These are phyloP conservation scores for Ascochyta lentis DNA, from an alignment of 2,329 filamentous ascomycete genomes.

Conservation along the genomic window DNA sequence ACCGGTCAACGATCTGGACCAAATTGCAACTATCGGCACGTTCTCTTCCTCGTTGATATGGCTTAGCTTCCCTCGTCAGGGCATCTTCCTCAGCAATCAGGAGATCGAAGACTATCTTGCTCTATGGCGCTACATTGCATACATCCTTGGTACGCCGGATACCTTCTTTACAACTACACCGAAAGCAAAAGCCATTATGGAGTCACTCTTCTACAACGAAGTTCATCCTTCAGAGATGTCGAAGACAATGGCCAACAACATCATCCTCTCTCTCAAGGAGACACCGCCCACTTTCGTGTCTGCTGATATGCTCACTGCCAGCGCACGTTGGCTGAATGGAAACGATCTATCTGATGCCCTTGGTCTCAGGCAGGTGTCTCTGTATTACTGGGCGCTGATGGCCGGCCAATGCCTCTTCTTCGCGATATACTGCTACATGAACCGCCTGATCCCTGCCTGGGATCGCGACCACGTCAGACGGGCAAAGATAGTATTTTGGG, in stretches of 20 bases:
- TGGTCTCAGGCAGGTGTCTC: constrained; percentile 62
- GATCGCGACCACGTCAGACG: constrained; percentile 61
- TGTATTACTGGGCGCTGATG: constrained; percentile 67
- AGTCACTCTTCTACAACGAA: constrained; percentile 70
- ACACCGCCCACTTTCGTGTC: constrained; percentile 71
- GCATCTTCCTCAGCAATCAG: constrained; percentile 66
- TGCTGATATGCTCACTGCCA: constrained; percentile 70
- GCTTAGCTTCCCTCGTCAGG: constrained; percentile 74
- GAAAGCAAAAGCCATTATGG: constrained; percentile 68
- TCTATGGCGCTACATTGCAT: constrained; percentile 76
- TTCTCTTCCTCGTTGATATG: constrained; percentile 74
- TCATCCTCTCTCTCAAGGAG: constrained; percentile 71
- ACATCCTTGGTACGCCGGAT: constrained; percentile 73
- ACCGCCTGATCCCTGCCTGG: constrained; percentile 57
- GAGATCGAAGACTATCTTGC: constrained; percentile 75
- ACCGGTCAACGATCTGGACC: constrained; percentile 79
- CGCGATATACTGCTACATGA: constrained; percentile 60
- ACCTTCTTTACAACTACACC: constrained; percentile 63
- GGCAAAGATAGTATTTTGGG: constrained; percentile 62
- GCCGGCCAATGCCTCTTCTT: constrained; percentile 72
- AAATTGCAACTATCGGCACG: constrained; percentile 72
- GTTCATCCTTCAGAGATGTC: constrained; percentile 69
- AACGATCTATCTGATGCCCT: constrained; percentile 66
- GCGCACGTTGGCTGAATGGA: constrained; percentile 74
- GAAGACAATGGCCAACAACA: constrained; percentile 73